Evolutionary conservation across 2,329 filamentous ascomycete species (phyloP), one percentile per base, ranked within the genome.

Genomic region (Sporothrix schenckii): DNA sequence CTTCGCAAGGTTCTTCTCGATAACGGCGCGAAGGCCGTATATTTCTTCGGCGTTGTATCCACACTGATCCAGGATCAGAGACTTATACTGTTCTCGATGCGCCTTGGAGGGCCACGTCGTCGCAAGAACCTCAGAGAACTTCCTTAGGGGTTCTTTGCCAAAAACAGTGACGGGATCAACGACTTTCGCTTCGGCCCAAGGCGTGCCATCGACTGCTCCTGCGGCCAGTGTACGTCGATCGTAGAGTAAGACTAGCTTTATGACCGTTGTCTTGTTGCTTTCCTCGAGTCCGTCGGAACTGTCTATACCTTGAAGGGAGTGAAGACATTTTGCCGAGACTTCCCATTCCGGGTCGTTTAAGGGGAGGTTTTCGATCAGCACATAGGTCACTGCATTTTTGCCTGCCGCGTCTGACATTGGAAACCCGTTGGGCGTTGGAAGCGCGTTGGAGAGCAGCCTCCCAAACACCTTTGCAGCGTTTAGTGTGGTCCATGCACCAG

Each of bases 1-100:
- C 30, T 19, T 30, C 19, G n/a, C 5, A 19, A 6, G 63, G 27
- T 66, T 27, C 6, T 66, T 52, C 6, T 24, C 47, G 27, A 52
- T 27, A 34, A 66, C 21, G 16, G 47, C 27, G 16, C 47, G 47
- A 39, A 66, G 47, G 27, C 27, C 27, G 11, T 66, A 52, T 9
- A 66, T 66, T 3, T n/a, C 4, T 39, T 66, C 44, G 21, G 63
- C 21, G 27, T 66, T 47, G 10, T 66, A 66, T 7, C 63, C 63
- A 27, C 63, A 66, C n/a, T 66, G n/a, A 6, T 49, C 63, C 16
- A 66, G 16, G 34, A 66, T 34, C 13, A 66, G 44, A 52, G 44
- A 50, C 30, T 39, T 24, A 10, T 66, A 66, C 27, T 16, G 24
- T 27, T 47, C 16, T 3, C 47, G 44, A 21, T 50, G 6, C 2